phyloP scores from a whole-genome alignment of 225 moss, liverwort and hornwort species.

The Bryoerythrophyllum caledonicum region DNA sequence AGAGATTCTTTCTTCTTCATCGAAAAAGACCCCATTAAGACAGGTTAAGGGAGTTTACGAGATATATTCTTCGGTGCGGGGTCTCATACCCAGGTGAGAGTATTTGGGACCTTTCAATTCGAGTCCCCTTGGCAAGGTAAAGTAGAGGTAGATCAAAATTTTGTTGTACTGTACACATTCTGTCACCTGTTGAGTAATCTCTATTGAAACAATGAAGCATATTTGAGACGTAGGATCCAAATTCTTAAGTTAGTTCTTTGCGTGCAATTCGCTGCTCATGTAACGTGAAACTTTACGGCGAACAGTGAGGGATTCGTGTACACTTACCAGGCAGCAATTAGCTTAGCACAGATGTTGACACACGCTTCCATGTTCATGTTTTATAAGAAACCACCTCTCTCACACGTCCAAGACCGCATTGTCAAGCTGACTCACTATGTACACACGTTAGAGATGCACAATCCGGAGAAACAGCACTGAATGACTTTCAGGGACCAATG shows the following conservation, averaged over 20 bases:
- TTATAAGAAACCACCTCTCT: not conserved
- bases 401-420: not conserved
- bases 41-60: not conserved
- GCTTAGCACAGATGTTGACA: not conserved
- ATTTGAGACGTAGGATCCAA: not conserved
- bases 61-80: not conserved
- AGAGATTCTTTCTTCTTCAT: not conserved
- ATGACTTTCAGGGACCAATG: not conserved
- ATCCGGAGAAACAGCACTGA: not conserved
- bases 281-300: not conserved
- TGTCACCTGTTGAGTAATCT: constrained; percentile 10
- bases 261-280: not conserved
- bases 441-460: not conserved
- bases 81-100: not conserved
- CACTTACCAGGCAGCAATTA: not conserved
- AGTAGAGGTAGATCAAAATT: constrained; percentile 10
- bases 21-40: not conserved
- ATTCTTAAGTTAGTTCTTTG: not conserved
- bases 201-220: not conserved
- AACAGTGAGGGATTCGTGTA: not conserved
- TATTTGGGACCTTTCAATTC: not conserved
- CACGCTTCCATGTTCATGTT: not conserved
- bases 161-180: constrained; percentile 28
- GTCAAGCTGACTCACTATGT: not conserved
- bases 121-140: not conserved